These are phyloP conservation scores for Taiozyma sp. DNA, from an alignment of 1,139 yeast species.

Conservation along the genomic window DNA sequence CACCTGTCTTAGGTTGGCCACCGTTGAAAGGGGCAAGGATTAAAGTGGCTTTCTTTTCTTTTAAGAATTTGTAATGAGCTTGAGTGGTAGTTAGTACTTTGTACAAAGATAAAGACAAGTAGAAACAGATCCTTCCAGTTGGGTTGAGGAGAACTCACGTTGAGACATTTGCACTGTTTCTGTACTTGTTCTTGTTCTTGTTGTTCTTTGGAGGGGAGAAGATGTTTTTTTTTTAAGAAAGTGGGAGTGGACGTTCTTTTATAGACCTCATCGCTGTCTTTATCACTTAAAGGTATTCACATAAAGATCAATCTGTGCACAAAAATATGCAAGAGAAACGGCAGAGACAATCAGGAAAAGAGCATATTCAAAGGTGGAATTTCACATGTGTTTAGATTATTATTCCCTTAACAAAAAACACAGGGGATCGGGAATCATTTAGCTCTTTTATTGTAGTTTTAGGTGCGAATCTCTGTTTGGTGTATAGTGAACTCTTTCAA, in stretches of 20 bases:
- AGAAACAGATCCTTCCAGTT: too few relatives aligned
- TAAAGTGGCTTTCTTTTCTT: constrained; percentile 51
- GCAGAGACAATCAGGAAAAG: not conserved
- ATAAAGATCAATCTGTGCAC: too few relatives aligned
- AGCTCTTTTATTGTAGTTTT: too few relatives aligned
- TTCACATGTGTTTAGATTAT: too few relatives aligned
- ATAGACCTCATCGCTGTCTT: constrained; percentile 19
- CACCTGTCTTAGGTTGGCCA: constrained; percentile 95
- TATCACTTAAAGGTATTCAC: constrained; percentile 18
- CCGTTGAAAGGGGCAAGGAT: constrained; percentile 87
- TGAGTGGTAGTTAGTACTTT: not conserved
- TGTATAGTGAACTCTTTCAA: not conserved
- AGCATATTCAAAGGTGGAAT: too few relatives aligned
- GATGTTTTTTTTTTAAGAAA: not conserved
- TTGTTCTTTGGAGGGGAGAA: not conserved
- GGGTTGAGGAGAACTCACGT: not conserved
- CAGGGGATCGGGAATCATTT: too few relatives aligned
- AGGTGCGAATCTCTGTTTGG: too few relatives aligned
- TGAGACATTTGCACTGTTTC: not conserved
- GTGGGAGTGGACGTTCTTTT: constrained; percentile 5
- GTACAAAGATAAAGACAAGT: too few relatives aligned
- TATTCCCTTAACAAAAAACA: too few relatives aligned
- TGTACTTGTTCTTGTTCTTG: not conserved
- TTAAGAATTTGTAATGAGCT: constrained; percentile 43
- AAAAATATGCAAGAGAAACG: too few relatives aligned